Evolutionary conservation across 805 yeast species (phyloP), one percentile per base, ranked within the genome.

Genomic region (Saturnispora halmiae): DNA sequence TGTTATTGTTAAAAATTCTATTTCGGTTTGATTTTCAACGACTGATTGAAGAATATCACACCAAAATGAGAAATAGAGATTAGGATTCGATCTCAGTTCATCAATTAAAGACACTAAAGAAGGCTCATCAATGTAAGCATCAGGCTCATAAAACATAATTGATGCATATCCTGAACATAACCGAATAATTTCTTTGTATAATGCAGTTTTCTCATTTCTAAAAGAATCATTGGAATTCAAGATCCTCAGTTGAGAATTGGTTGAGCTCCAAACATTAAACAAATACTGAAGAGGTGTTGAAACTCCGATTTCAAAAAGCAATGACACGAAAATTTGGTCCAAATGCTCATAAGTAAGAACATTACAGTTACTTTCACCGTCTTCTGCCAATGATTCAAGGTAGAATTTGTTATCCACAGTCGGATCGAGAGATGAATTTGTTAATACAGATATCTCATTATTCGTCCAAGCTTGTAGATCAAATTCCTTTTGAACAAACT

Each of bases 81-180:
- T 47, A 6, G 57, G 46, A 18, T 54, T 50, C 15, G 49, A 46
- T 38, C 57, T 46, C 19, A 64, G 51, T 4, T 46, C 47, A 13
- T 49, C 51, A 4, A 64, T 44, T 7, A 55, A 45, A 1, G 51
- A 47, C 26, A 58, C 55, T 15, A 70, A 46, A 35, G 50, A 37
- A 18, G 68, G 64, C 45, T 62, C 61, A 46, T 68, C 64, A 30
- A 65, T 43, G 42, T 73, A 71, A 72, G 74, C 72, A 41, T 79
- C 88, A 8, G 82, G 79, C 3, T 77, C 72, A 56, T 79, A 85
- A 53, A 82, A 78, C 18, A 79, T 59, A 18, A 82, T 77, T 22
- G 79, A 63, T 0, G 84, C 86, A 58, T 78, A 83, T 20, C 82
- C 76, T 11, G 77, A 61, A 13, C 73, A 54, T 31, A 72, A 61